Conservation (phyloP, 371 early-diverging fungal species). For the Saksenaea oblongispora region DNA sequence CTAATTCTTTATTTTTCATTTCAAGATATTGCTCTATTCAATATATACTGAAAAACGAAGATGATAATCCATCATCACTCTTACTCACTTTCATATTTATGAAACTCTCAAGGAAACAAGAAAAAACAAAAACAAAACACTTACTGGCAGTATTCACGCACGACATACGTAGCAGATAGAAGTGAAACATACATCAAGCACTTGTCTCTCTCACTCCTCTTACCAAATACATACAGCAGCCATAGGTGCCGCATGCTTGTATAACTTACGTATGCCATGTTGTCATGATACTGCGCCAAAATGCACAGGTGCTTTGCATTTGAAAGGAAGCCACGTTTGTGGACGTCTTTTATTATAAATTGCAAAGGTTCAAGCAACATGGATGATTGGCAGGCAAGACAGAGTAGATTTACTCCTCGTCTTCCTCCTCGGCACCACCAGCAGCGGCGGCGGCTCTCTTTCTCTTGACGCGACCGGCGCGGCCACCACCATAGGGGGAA, state of each 20-base stretch:
- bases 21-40: too few relatives aligned
- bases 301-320: constrained; percentile 53
- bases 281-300: constrained; percentile 31
- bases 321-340: constrained; percentile 27
- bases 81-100: too few relatives aligned
- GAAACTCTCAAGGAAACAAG: neutral
- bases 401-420: constrained; percentile 63
- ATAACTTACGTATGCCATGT: constrained; percentile 15
- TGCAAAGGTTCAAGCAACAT: constrained; percentile 55
- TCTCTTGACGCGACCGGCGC: constrained; percentile 97
- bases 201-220: neutral
- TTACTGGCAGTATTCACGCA: too few relatives aligned
- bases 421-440: constrained; percentile 68
- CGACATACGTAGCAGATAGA: neutral
- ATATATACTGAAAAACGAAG: too few relatives aligned
- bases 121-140: too few relatives aligned
- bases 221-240: neutral
- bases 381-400: neutral
- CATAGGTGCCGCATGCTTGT: neutral
- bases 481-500: constrained; percentile 98
- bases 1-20: too few relatives aligned
- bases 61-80: too few relatives aligned
- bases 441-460: constrained; percentile 76
- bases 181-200: neutral
- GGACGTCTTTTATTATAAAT: constrained; percentile 29